phyloP scores from a whole-genome alignment of 2,329 filamentous ascomycete species.

The Arachnopeziza araneosa region DNA sequence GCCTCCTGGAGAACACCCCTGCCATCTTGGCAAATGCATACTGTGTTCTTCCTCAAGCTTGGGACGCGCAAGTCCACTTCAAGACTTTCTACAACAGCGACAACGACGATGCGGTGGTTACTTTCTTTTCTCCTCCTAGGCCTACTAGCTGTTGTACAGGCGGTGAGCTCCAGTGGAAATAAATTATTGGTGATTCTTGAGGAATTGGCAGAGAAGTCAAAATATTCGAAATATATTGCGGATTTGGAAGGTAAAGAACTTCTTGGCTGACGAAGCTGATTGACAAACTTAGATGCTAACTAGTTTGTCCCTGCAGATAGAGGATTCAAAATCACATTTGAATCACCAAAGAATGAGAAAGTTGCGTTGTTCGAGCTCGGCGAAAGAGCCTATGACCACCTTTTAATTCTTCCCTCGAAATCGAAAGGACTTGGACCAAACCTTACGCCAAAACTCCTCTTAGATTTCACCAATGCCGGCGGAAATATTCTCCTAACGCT shows the following conservation, averaged over 20 bases:
- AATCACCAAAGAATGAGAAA: conserved; percentile 74
- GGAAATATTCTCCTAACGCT: conserved; percentile 89
- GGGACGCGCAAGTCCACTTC: conserved; percentile 15
- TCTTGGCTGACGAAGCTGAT: not conserved
- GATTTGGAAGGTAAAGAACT: conserved; percentile 59
- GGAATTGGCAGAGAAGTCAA: conserved; percentile 70
- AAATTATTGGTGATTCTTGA: conserved; percentile 84
- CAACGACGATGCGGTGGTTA: conserved; percentile 62
- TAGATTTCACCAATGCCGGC: conserved; percentile 86
- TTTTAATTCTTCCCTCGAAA: conserved; percentile 82
- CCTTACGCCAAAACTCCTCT: conserved; percentile 76
- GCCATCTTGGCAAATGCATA: conserved; percentile 30
- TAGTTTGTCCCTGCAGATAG: conserved; percentile 50
- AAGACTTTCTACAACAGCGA: conserved; percentile 20
- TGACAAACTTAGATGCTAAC: conserved; percentile 13
- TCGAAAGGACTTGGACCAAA: conserved; percentile 89
- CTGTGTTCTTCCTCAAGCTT: conserved; percentile 33
- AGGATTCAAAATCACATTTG: conserved; percentile 74
- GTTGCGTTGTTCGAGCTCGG: conserved; percentile 80
- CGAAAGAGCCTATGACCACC: conserved; percentile 84
- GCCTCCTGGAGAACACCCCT: conserved; percentile 3
- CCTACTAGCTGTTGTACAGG: conserved; percentile 62
- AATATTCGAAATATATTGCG: conserved; percentile 75
- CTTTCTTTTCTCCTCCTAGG: conserved; percentile 64
- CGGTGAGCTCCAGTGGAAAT: conserved; percentile 72